Evolutionary conservation across 371 early-diverging fungal genomes (phyloP), one percentile per base, ranked within the genome.

Genomic region (Saksenaea vasiformis): DNA sequence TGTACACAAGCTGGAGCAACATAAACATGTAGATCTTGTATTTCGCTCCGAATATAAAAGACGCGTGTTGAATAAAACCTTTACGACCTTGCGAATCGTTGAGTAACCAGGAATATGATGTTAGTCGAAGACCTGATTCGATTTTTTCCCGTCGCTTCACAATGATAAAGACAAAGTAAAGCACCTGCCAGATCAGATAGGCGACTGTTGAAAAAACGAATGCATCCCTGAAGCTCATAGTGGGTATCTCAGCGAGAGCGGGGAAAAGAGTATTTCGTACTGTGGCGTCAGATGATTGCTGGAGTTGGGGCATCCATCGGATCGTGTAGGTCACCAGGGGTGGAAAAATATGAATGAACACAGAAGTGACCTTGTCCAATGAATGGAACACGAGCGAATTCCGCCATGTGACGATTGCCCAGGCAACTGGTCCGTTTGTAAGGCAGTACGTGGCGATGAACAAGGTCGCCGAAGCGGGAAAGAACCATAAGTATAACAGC

Each of bases 351-450:
- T 91, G 91, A 62, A 91, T 87, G 63, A 83, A 85, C 5, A 90
- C 84, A 5, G 87, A 87, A 7, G 90, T 91, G 36, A 90, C 85
- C 71, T 90, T 90, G 71, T 91, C 91, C 59, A 91, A 57, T 19
- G 88, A 88, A 75, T 85, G 84, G 58, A 87, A 86, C n/a, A 89
- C 87, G 3, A 85, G 61, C 34, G 82, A 78, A 65, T 89, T 90
- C 44, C 89, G 72, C 91, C 91, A 91, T 54, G 90, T 84, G 67
- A 88, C 77, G 63, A 89, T 90, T 0, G 91, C 91, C 77, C 85
- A 86, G 13, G 84, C 85, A 8, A 90, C 85, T 17, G 91, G 91
- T 4, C 91, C 91, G 58, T 77, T 79, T 15, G 89, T 84, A 15
- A 90, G 71, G n/a, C 76, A 68, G 65, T 77, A 90, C 5, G 83